Percentiles rank a stretch among this genome's conserved stretches.
Conservation (phyloP, 306 rosid genomes). For the Cicer pinnatifidum region DNA sequence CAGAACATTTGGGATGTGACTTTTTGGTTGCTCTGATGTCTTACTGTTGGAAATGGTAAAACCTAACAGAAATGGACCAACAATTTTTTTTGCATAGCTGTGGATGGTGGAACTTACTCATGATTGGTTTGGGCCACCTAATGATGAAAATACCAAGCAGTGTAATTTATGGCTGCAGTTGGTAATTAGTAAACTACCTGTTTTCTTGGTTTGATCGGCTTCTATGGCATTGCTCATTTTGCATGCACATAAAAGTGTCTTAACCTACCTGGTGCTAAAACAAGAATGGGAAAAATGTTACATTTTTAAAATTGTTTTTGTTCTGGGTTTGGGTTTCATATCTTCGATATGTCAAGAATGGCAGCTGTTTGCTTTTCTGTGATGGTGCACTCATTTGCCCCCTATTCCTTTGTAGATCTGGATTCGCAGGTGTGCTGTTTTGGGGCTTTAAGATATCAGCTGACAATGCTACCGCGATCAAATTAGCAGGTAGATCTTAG, state of each 20-base stretch:
- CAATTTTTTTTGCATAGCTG: constrained; percentile 48
- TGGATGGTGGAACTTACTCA: constrained; percentile 59
- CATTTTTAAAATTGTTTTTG: background rate
- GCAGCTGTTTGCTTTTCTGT: background rate
- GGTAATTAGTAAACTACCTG: constrained; percentile 51
- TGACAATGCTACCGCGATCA: constrained; percentile 40
- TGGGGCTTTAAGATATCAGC: constrained; percentile 45
- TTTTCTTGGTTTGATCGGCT: constrained; percentile 26
- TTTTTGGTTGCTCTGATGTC: constrained; percentile 36
- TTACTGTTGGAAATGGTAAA: constrained; percentile 47
- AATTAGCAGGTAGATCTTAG: constrained; percentile 52
- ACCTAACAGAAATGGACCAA: constrained; percentile 47
- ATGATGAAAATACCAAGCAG: constrained; percentile 57
- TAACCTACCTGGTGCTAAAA: constrained; percentile 20
- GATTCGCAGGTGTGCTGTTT: constrained; percentile 50
- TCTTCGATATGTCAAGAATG: constrained; percentile 26
- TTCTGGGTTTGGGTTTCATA: background rate
- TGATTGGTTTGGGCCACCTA: constrained; percentile 55
- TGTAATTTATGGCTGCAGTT: constrained; percentile 52
- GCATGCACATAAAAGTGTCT: constrained; percentile 12
- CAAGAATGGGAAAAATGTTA: background rate
- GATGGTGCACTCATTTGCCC: constrained; percentile 36
- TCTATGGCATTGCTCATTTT: constrained; percentile 35
- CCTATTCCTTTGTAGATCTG: constrained; percentile 42
- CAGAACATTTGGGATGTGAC: constrained; percentile 89